Evolutionary conservation across 805 yeast species (phyloP).

Genomic region (Myxozyma kluyveri): DNA sequence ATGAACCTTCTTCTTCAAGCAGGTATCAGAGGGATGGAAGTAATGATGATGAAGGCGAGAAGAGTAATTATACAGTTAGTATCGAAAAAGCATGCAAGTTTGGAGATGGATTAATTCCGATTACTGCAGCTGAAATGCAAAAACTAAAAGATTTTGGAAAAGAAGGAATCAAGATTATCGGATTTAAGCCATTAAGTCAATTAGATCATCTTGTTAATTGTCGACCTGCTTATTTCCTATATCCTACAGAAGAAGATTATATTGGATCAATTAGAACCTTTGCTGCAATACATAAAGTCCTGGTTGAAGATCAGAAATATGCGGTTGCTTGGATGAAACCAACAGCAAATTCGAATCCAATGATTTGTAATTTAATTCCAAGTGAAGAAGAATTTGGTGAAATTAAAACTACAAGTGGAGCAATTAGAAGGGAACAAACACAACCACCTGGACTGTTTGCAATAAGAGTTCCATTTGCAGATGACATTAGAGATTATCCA

Average conservation of each 20-base stretch:
- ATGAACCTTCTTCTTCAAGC: too few species aligned
- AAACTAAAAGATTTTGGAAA: slow-evolving; percentile 39
- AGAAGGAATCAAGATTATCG: slow-evolving; percentile 62
- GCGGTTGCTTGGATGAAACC: slow-evolving; percentile 74
- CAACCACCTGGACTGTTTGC: slow-evolving; percentile 73
- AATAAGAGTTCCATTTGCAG: slow-evolving; percentile 66
- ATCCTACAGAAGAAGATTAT: slow-evolving; percentile 61
- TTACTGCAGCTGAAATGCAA: slow-evolving; percentile 42
- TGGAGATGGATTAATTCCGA: slow-evolving; percentile 48
- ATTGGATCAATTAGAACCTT: slow-evolving; percentile 66
- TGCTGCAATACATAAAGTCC: slow-evolving; percentile 60
- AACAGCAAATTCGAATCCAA: slow-evolving; percentile 54
- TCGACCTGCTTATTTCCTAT: slow-evolving; percentile 58
- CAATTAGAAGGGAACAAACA: slow-evolving; percentile 23
- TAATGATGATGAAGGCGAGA: slow-evolving; percentile 3
- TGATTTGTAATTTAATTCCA: slow-evolving; percentile 59
- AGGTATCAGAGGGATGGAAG: neutral
- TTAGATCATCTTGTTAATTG: slow-evolving; percentile 52
- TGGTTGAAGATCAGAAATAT: slow-evolving; percentile 51
- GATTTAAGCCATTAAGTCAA: slow-evolving; percentile 53
- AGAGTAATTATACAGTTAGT: slow-evolving; percentile 32
- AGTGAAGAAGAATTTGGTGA: slow-evolving; percentile 36
- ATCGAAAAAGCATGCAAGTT: slow-evolving; percentile 44
- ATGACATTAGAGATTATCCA: slow-evolving; percentile 71
- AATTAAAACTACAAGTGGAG: slow-evolving; percentile 17